These are phyloP conservation scores for Fusarium luffae DNA, from an alignment of 2,329 filamentous ascomycete species.

Conservation along the genomic window DNA sequence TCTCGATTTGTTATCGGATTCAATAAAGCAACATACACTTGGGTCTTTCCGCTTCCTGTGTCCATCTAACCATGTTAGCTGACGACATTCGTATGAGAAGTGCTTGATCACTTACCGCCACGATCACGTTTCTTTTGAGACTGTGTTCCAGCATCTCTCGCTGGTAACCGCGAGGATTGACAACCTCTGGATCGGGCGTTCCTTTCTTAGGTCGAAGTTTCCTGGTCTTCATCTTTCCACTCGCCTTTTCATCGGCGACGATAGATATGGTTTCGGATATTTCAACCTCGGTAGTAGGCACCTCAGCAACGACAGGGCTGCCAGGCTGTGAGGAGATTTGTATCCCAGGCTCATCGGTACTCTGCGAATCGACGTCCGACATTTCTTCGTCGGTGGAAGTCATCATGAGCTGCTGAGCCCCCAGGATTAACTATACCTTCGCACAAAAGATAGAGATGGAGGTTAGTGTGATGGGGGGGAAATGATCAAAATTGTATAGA, in stretches of 20 bases:
- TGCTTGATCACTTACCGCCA: slow-evolving; percentile 64
- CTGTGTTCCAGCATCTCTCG: slow-evolving; percentile 80
- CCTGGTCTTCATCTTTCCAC: background rate
- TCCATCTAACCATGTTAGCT: slow-evolving; percentile 70
- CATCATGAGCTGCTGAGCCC: background rate
- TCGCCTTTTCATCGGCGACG: background rate
- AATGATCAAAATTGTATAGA: background rate
- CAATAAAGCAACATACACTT: slow-evolving; percentile 66
- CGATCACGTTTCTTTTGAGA: slow-evolving; percentile 75
- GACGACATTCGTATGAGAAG: background rate
- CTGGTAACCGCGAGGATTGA: slow-evolving; percentile 73
- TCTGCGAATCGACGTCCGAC: slow-evolving; percentile 4
- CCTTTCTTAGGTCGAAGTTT: background rate
- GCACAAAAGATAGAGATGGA: background rate
- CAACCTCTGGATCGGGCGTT: slow-evolving; percentile 38
- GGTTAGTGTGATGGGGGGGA: background rate
- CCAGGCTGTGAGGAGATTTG: slow-evolving; percentile 13
- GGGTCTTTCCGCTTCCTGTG: slow-evolving; percentile 82
- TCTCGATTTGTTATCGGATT: background rate
- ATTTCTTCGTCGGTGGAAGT: background rate
- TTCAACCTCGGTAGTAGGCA: background rate
- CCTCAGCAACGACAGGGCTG: slow-evolving; percentile 6
- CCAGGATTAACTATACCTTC: background rate
- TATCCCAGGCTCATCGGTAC: slow-evolving; percentile 4
- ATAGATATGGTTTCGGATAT: slow-evolving; percentile 33